phyloP scores from a whole-genome alignment of 495 filamentous ascomycete species.

The Tuber borchii region DNA sequence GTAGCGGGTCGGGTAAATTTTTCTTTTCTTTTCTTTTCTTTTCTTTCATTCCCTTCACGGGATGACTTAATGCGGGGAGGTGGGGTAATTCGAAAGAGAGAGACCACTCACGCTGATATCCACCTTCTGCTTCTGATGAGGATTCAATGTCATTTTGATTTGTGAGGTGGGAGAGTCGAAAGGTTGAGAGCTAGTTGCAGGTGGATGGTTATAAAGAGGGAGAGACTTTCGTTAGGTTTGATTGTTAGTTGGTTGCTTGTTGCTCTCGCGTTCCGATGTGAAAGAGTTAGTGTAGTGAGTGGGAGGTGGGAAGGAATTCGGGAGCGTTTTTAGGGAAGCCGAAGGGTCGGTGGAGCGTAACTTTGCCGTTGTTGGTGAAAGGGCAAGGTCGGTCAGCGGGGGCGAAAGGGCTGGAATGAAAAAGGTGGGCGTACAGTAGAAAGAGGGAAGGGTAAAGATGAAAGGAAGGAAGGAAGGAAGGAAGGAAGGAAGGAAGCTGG shows the following conservation, averaged over 20 bases:
- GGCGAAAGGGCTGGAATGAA: neutral
- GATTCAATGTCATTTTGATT: constrained; percentile 64
- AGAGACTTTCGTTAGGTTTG: constrained; percentile 23
- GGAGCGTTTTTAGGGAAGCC: neutral
- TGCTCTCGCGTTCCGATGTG: constrained; percentile 13
- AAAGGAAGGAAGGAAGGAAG: neutral
- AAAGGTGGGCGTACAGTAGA: neutral
- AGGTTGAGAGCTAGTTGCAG: constrained; percentile 7
- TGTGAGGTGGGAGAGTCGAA: neutral
- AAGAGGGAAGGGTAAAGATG: neutral
- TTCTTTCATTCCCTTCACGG: neutral
- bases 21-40: neutral
- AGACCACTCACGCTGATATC: constrained; percentile 73
- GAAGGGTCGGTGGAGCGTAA: neutral
- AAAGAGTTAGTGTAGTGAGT: constrained; percentile 15
- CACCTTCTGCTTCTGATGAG: constrained; percentile 92
- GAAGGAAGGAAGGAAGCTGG: neutral
- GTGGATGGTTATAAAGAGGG: constrained; percentile 14
- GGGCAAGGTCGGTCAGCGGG: neutral
- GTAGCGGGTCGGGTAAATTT: constrained; percentile 16
- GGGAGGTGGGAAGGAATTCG: neutral
- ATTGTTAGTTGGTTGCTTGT: constrained; percentile 13
- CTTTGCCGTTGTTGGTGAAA: neutral
- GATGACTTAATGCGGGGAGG: constrained; percentile 14
- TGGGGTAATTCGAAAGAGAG: constrained; percentile 15